Evolutionary conservation across 73 alveolate species (phyloP).

Genomic region (Symbiodinium pilosum): DNA sequence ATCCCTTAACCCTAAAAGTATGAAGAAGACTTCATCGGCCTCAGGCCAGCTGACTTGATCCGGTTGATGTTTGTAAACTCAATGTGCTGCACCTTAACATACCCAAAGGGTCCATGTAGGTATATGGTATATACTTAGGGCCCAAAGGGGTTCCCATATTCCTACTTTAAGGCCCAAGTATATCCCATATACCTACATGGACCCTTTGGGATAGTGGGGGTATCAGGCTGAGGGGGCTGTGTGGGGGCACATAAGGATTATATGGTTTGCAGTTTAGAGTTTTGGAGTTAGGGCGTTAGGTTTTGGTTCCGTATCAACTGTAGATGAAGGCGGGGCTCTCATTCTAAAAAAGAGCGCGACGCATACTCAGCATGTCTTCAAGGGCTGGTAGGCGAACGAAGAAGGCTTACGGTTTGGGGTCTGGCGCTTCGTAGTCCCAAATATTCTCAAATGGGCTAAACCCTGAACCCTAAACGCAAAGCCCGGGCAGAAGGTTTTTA

Average conservation of each 20-base stretch:
- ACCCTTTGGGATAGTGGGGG: neutral
- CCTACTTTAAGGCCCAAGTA: no score
- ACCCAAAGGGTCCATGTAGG: no score
- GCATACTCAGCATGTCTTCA: no score
- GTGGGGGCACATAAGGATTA: neutral
- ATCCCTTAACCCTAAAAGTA: no score
- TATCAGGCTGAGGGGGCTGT: neutral
- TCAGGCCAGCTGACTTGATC: slow-evolving; percentile 47
- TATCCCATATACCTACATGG: neutral
- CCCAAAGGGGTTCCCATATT: no score
- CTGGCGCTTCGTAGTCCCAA: neutral
- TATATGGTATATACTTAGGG: neutral
- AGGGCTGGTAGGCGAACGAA: no score
- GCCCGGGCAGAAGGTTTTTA: no score
- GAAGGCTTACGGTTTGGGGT: neutral
- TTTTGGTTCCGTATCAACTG: no score
- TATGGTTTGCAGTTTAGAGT: neutral
- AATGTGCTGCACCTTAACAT: slow-evolving; percentile 46
- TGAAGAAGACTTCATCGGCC: no score
- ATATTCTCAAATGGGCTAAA: neutral
- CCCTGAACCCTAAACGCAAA: no score
- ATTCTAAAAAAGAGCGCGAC: no score
- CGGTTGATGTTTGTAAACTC: slow-evolving; percentile 66
- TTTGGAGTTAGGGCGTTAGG: neutral
- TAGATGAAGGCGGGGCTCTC: no score